Percentiles rank a stretch among this genome's conserved stretches.
Evolutionary conservation across 176 grass and related monocot genomes (phyloP).

Genomic region (Musa troglodytarum): DNA sequence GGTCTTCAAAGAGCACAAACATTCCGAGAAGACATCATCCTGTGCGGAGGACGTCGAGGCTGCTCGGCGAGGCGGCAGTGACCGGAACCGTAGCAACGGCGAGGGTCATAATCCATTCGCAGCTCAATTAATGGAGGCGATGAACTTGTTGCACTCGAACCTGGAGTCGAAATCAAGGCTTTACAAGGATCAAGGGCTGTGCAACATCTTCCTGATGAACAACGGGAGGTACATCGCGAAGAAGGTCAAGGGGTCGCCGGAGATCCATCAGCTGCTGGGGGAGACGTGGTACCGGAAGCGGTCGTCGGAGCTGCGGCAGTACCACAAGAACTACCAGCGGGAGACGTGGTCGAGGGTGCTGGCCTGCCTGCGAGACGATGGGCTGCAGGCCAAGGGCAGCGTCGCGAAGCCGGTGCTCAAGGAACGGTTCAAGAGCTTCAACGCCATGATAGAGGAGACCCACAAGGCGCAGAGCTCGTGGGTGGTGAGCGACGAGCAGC

Average conservation of each 20-base stretch:
- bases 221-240: constrained; percentile 70
- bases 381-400: not conserved
- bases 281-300: constrained; percentile 28
- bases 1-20: constrained; percentile 51
- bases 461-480: constrained; percentile 18
- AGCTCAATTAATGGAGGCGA: constrained; percentile 45
- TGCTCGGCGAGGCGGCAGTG: not conserved
- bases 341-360: constrained; percentile 22
- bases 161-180: constrained; percentile 5
- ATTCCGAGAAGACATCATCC: constrained; percentile 7
- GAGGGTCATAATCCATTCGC: constrained; percentile 43
- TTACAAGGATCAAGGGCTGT: constrained; percentile 8
- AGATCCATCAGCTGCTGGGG: constrained; percentile 57
- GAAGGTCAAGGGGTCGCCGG: constrained; percentile 70
- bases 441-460: constrained; percentile 15
- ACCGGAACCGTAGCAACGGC: not conserved
- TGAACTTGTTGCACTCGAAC: constrained; percentile 11
- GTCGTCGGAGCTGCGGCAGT: constrained; percentile 13
- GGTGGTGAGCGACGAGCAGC: constrained; percentile 42
- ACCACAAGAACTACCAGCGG: constrained; percentile 27
- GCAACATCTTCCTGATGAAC: constrained; percentile 25
- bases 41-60: constrained; percentile 3
- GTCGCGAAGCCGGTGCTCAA: constrained; percentile 13
- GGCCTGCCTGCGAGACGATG: constrained; percentile 16
- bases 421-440: constrained; percentile 25